A percentile compares a stretch with the other conserved stretches of the same genome.
Conservation (phyloP, 2,329 filamentous ascomycete species). For the Fusarium burgessii region DNA sequence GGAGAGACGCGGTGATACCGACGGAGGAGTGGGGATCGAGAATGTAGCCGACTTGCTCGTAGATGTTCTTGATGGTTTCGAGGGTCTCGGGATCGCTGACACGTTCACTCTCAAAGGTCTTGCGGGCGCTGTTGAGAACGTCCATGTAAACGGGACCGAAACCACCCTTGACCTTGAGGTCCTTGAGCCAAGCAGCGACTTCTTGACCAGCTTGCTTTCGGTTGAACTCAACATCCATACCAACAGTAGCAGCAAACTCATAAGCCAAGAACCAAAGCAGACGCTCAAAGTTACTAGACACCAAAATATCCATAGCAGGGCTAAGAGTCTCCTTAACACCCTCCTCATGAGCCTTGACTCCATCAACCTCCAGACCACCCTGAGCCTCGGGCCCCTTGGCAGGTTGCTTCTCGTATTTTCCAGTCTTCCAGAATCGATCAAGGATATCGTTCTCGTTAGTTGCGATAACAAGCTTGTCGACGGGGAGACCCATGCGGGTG, state of each 20-base stretch:
- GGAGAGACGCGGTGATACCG: conserved; percentile 79
- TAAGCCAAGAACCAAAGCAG: conserved; percentile 93
- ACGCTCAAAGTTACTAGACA: conserved; percentile 96
- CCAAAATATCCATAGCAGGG: conserved; percentile 97
- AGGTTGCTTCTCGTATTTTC: conserved; percentile 88
- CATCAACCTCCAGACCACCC: conserved; percentile 73
- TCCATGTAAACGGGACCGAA: conserved; percentile 82
- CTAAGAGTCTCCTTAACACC: conserved; percentile 92
- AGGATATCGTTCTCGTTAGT: conserved; percentile 99
- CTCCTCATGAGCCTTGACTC: conserved; percentile 72
- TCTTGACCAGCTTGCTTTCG: conserved; percentile 79
- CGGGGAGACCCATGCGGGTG: conserved; percentile 86
- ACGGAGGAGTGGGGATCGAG: conserved; percentile 95
- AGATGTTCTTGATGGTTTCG: conserved; percentile 69
- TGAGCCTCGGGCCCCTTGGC: conserved; percentile 68
- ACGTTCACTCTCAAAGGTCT: conserved; percentile 84
- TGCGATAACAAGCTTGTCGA: conserved; percentile 89
- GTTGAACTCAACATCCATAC: conserved; percentile 74
- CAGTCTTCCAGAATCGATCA: conserved; percentile 92
- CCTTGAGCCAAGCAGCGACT: conserved; percentile 80
- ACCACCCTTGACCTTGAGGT: conserved; percentile 83
- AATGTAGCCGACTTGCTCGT: conserved; percentile 76
- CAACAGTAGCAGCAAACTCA: conserved; percentile 70
- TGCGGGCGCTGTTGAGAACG: conserved; percentile 77
- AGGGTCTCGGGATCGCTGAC: conserved; percentile 76